Evolutionary conservation across 768 basidiomycete genomes (phyloP), one percentile per base, ranked within the genome.

Genomic region (Strobilomyces confusus): DNA sequence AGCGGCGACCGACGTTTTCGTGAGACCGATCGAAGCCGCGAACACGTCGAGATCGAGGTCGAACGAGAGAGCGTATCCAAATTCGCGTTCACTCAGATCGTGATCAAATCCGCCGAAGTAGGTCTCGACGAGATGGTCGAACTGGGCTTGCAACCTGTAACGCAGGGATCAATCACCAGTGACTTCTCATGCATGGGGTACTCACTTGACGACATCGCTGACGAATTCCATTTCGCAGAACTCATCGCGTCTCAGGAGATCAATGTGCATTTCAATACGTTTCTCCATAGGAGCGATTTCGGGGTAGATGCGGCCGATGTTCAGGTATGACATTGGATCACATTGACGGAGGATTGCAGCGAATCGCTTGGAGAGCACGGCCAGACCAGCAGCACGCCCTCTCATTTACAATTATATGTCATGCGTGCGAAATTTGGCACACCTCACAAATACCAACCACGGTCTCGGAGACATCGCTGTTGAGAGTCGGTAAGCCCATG

Each of bases 401-500:
- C 92, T 79, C 80, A 98, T 87, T 89, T 92, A 44, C 9, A 7
- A 54, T 33, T 14, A 32, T 11, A 40, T 33, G 55, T 48, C 23
- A 54, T 20, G 22, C 25, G 8, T 30, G 42, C 12, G 26, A 45
- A 20, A 8, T 22, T 48, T 9, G 50, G 38, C 19, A 63, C 78
- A 89, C 91, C 78, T 98, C 95, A 71, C 95, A 98, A 34, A 97
- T 84, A 17, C 92, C 92, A n/a, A 97, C 93, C 13, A 98, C 78
- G 1, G 78, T 79, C 49, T 97, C 95, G 0, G 92, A 87, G 0
- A 93, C 87, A 37, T 82, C 75, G 0, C 86, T 84, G 57, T 87
- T 89, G 22, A 98, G 81, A 83, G 36, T 92, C 91, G 7, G 94
- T 92, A 29, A 99, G 73, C 34, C 82, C 81, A 63, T 98, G 89